These are phyloP conservation scores for Cladosporium sp. DNA, from an alignment of 2,329 filamentous ascomycete genomes.

Conservation along the genomic window DNA sequence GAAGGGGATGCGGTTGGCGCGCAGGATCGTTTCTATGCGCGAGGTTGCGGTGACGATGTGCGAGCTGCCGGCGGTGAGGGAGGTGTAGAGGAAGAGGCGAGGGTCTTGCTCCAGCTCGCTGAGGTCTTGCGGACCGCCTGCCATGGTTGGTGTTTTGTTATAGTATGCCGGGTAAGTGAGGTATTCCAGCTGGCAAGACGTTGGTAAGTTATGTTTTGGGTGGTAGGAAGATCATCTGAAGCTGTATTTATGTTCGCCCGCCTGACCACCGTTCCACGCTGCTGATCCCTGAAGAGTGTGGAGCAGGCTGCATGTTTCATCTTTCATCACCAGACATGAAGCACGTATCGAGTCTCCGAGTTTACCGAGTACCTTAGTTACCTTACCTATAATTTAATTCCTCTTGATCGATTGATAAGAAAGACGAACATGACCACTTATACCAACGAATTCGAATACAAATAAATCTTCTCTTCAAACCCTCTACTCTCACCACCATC, in stretches of 20 bases:
- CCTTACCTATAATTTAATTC: not conserved
- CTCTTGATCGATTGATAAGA: not conserved
- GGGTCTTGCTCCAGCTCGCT: slow-evolving; percentile 48
- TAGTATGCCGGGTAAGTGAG: not conserved
- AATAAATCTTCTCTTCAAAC: not conserved
- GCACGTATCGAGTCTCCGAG: not conserved
- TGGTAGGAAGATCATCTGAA: not conserved
- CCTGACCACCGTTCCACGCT: not conserved
- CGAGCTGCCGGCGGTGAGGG: slow-evolving; percentile 89
- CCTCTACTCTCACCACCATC: not conserved
- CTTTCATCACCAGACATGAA: not conserved
- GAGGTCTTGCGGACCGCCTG: slow-evolving; percentile 37
- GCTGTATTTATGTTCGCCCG: not conserved
- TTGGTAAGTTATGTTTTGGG: not conserved
- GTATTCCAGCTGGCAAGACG: not conserved
- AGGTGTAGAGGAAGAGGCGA: slow-evolving; percentile 88
- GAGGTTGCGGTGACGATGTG: slow-evolving; percentile 96
- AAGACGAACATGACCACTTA: not conserved
- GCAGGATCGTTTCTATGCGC: slow-evolving; percentile 92
- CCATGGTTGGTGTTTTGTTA: not conserved
- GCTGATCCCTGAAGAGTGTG: not conserved
- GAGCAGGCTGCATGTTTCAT: not conserved
- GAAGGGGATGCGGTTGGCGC: slow-evolving; percentile 91
- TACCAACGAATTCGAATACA: not conserved
- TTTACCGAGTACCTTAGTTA: not conserved